These are phyloP conservation scores for Blastomyces silverae DNA, from an alignment of 2,329 filamentous ascomycete species.

Conservation along the genomic window DNA sequence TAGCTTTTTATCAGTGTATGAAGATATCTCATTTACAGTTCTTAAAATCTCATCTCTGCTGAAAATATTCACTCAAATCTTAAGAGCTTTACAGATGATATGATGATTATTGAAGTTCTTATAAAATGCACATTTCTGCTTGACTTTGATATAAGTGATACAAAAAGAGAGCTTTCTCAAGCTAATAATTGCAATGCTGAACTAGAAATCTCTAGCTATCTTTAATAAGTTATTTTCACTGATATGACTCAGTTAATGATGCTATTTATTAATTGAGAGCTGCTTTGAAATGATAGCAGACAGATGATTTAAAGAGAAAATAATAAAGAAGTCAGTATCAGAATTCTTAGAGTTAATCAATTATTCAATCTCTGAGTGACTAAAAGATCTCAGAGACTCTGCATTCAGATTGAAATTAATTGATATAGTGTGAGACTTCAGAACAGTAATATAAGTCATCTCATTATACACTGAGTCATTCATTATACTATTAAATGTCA, in stretches of 20 bases:
- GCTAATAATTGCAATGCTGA: background rate
- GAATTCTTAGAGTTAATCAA: background rate
- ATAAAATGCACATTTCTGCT: background rate
- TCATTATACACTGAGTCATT: too few relatives aligned
- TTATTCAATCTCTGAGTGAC: too few relatives aligned
- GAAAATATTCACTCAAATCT: background rate
- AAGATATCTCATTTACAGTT: background rate
- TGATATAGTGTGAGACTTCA: too few relatives aligned
- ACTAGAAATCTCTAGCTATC: background rate
- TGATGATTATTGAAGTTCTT: too few relatives aligned
- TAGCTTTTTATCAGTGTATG: background rate
- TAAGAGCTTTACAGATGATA: background rate
- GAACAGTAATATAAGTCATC: too few relatives aligned
- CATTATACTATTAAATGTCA: too few relatives aligned
- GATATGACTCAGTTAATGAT: too few relatives aligned
- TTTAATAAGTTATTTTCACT: background rate
- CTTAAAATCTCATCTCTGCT: background rate
- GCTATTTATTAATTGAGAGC: too few relatives aligned
- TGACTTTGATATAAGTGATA: background rate
- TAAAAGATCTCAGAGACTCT: too few relatives aligned
- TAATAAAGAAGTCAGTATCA: background rate
- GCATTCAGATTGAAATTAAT: too few relatives aligned
- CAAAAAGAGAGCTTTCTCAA: background rate
- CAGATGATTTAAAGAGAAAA: background rate
- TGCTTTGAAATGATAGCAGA: background rate